phyloP scores from a whole-genome alignment of 306 rosid species.

The Dicorynia guianensis region DNA sequence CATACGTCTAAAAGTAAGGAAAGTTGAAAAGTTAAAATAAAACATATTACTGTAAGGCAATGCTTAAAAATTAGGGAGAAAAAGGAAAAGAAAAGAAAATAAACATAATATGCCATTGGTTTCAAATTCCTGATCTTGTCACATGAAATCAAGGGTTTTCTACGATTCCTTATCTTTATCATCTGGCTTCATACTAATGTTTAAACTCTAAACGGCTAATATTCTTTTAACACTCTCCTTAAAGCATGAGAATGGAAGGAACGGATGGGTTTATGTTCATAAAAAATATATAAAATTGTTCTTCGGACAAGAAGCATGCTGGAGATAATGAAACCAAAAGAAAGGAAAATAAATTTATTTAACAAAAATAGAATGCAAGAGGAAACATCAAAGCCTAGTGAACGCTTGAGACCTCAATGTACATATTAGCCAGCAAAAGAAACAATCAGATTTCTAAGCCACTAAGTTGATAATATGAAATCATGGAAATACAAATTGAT shows the following conservation, averaged over 20 bases:
- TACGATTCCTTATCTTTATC: not conserved
- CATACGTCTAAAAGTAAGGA: not conserved
- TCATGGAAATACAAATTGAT: constrained; percentile 15
- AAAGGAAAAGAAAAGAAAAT: no score
- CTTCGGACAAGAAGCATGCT: not conserved
- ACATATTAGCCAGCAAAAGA: not conserved
- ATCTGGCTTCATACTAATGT: not conserved
- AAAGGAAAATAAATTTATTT: no score
- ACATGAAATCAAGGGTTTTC: not conserved
- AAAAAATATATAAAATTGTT: not conserved
- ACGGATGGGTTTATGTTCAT: not conserved
- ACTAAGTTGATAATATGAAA: constrained; percentile 5
- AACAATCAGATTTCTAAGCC: not conserved
- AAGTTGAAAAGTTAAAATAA: not conserved
- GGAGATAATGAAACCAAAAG: not conserved
- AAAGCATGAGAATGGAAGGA: not conserved
- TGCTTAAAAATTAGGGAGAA: no score
- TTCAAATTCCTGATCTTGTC: not conserved
- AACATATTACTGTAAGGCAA: not conserved
- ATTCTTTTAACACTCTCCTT: not conserved
- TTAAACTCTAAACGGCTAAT: not conserved
- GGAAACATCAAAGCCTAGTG: not conserved
- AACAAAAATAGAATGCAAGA: not conserved
- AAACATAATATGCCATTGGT: not conserved
- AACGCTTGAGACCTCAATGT: not conserved